phyloP scores from a whole-genome alignment of 176 grass and related monocot species.

The Oryza australiensis region DNA sequence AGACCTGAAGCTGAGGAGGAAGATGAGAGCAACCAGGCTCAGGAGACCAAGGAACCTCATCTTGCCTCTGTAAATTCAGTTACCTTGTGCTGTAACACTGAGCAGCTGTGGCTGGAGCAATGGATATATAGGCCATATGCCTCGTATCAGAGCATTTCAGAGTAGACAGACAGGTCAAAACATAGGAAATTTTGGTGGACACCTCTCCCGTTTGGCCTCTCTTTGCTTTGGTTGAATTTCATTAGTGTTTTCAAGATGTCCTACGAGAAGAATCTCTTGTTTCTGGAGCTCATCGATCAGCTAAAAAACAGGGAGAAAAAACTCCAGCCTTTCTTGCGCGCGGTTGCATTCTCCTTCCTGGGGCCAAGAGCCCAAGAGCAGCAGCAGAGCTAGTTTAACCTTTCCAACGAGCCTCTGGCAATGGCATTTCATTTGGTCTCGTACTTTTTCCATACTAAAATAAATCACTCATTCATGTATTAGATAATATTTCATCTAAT shows the following conservation, averaged over 20 bases:
- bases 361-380: background rate
- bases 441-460: no score
- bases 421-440: no score
- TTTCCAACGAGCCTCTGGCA: background rate
- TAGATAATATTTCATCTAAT: no score
- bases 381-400: slow-evolving; percentile 37
- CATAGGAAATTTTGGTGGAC: slow-evolving; percentile 44
- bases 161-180: slow-evolving; percentile 44
- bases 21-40: slow-evolving; percentile 49
- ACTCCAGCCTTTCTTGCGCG: slow-evolving; percentile 14
- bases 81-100: slow-evolving; percentile 9
- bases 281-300: slow-evolving; percentile 48
- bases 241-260: slow-evolving; percentile 48
- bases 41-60: slow-evolving; percentile 54
- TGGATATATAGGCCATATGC: slow-evolving; percentile 24
- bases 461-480: no score
- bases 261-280: slow-evolving; percentile 68
- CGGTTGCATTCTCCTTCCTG: background rate
- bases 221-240: slow-evolving; percentile 20
- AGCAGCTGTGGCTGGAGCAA: background rate
- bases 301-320: slow-evolving; percentile 21
- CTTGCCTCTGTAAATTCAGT: background rate
- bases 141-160: slow-evolving; percentile 39
- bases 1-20: slow-evolving; percentile 58
- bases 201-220: slow-evolving; percentile 32